Base-by-base conservation (phyloP, 2,329 filamentous ascomycete species). In the Pseudodiploospora longispora region DNA sequence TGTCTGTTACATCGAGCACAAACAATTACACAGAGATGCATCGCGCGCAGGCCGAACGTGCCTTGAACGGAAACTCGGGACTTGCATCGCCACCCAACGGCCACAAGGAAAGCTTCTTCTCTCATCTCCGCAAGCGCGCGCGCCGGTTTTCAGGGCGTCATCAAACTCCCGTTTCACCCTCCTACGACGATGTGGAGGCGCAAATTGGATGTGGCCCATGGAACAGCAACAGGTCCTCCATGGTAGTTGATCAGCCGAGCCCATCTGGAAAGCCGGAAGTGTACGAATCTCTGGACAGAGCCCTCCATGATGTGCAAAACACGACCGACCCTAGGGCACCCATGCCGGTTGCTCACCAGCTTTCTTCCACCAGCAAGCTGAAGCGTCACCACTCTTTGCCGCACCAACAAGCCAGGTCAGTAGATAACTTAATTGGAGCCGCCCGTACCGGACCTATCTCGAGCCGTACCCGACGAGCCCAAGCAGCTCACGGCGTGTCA, bases 81-180 rank as follows among this genome's bases (percentile, higher is more conserved):
- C 71, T 90, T 27, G 81, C 78, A 10, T 93, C 88, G 5, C 87
- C 89, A 4, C 81, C 83, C 0, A 83, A 77, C 55, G 86, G 78
- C 12, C 86, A 89, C 45, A 94, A 94, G 60, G 93, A 98, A 64
- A 88, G 93, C 64, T 98, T 98, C 72, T 98, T 98, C 68, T 97
- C 93, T 1, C 93, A 98, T 61, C 75, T 98, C 6, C 80, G 93
- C 45, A 98, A 98, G 67, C 83, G 91, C 41, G 93, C 94, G 29
- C 80, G 93, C 54, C 79, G 93, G 53, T 83, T 98, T 48, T 98
- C 93, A 28, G 93, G 93, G 38, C 83, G 91, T 46, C 89, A 95
- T 59, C 87, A 91, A 60, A 83, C 82, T 10, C 83, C 87, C 6
- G 80, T 85, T 47, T 87, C 88, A 12, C 85, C 88, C 6, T 80